Base-by-base conservation (phyloP, 129 eudicot genomes). In the Apium graveolens region DNA sequence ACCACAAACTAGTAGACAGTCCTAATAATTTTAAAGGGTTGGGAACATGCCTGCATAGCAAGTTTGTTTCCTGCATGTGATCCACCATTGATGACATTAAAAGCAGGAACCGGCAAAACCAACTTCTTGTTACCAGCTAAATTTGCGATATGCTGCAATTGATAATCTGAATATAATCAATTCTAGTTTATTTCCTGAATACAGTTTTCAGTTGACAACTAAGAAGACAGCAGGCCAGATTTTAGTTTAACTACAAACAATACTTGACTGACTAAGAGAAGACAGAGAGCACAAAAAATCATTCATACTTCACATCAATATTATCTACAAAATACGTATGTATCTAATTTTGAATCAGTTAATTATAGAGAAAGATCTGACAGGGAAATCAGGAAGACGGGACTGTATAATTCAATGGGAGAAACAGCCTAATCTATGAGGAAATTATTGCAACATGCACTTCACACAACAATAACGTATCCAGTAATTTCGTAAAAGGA, bases 51-150 rank as follows among this genome's bases (percentile, higher is more conserved):
- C 96, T 92, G 98, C 98, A 95, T 95, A 20, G 98, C 98, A 76
- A 95, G 96, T 79, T 95, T 95, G 90, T 95, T 95, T 80, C 98
- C 98, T 18, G 98, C 98, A 78, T 95, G 98, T 51, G 98, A 95
- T 74, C 98, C 98, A 69, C 98, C 98, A 51, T 95, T 95, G 85
- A 94, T 94, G 79, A 94, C 98, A 85, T 94, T 94, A 81, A 94
- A 94, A 44, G 98, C 98, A 78, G 98, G 98, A 42, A 95, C 98
- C 17, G 98, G 98, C 78, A 95, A 88, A 43, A 95, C 98, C 83
- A 95, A 78, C 73, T 91, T 91, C 87, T 88, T 90, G 93, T 95
- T 95, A 21, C 98, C 98, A 39, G 98, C 97, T 69, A 95, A 78
- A 84, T 95, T 87, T 38, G 97, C 98, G 75, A 95, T 95, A 83